phyloP scores from a whole-genome alignment of 2,329 filamentous ascomycete species.

The Cladorrhinum sp. region DNA sequence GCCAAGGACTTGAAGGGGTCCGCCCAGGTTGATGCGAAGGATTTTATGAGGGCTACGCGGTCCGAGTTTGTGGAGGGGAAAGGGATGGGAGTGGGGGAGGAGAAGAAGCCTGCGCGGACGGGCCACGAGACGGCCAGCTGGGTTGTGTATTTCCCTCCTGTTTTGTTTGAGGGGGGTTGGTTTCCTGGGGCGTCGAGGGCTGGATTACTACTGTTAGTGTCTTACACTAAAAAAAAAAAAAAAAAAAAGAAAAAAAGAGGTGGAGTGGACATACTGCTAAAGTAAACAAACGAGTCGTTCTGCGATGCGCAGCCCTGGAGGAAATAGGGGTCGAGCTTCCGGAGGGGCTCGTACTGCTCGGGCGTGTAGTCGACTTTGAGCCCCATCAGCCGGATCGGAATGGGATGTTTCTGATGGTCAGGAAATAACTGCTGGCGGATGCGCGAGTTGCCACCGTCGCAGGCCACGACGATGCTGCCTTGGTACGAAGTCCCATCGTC shows the following conservation, averaged over 20 bases:
- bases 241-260: neutral
- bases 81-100: constrained; percentile 31
- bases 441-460: constrained; percentile 48
- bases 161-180: constrained; percentile 18
- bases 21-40: constrained; percentile 45
- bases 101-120: constrained; percentile 35
- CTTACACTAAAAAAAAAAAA: neutral
- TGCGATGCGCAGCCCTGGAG: constrained; percentile 52
- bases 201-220: constrained; percentile 23
- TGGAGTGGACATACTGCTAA: constrained; percentile 41
- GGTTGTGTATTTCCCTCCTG: constrained; percentile 39
- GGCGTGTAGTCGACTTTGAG: constrained; percentile 41
- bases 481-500: constrained; percentile 42
- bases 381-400: constrained; percentile 51
- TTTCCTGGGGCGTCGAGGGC: constrained; percentile 50
- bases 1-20: constrained; percentile 47
- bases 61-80: constrained; percentile 41
- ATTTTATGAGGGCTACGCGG: constrained; percentile 41
- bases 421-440: constrained; percentile 40
- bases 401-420: constrained; percentile 33
- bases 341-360: constrained; percentile 41
- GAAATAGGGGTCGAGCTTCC: constrained; percentile 51
- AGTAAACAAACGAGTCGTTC: constrained; percentile 51
- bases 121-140: constrained; percentile 55
- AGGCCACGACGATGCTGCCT: constrained; percentile 47